Evolutionary conservation across 2,329 filamentous ascomycete genomes (phyloP).

Genomic region (Capronia epimyces): DNA sequence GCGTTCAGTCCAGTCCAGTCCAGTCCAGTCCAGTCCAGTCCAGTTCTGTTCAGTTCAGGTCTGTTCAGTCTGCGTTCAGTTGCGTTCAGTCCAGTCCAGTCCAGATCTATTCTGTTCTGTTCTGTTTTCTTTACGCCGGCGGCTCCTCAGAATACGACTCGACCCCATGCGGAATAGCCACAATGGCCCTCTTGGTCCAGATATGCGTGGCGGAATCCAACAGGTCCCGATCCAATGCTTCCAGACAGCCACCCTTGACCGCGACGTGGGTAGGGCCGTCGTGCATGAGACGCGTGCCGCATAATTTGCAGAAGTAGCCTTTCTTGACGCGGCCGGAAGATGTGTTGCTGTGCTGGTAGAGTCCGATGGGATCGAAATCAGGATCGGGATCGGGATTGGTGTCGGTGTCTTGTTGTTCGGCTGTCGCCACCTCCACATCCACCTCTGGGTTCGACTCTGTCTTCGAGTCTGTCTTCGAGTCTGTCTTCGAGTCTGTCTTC

Average conservation of each 20-base stretch:
- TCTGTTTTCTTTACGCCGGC: neutral
- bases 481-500: too few species aligned
- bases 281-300: constrained; percentile 62
- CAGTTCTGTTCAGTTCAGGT: neutral
- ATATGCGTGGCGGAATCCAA: constrained; percentile 60
- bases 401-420: too few species aligned
- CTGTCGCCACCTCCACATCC: too few species aligned
- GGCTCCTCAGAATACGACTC: constrained; percentile 55
- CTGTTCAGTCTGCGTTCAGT: neutral
- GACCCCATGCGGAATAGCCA: constrained; percentile 61
- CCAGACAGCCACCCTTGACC: constrained; percentile 63
- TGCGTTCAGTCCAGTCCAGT: neutral
- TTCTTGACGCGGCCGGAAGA: constrained; percentile 53
- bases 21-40: too few species aligned
- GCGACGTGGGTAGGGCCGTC: constrained; percentile 57
- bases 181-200: constrained; percentile 62
- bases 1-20: too few species aligned
- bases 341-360: constrained; percentile 51
- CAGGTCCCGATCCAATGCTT: constrained; percentile 55
- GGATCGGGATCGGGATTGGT: too few species aligned
- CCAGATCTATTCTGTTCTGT: neutral
- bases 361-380: too few species aligned
- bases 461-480: too few species aligned
- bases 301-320: constrained; percentile 63
- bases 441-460: too few species aligned